phyloP scores from a whole-genome alignment of 164 flowering plant genomes.

The Annona squamosa region DNA sequence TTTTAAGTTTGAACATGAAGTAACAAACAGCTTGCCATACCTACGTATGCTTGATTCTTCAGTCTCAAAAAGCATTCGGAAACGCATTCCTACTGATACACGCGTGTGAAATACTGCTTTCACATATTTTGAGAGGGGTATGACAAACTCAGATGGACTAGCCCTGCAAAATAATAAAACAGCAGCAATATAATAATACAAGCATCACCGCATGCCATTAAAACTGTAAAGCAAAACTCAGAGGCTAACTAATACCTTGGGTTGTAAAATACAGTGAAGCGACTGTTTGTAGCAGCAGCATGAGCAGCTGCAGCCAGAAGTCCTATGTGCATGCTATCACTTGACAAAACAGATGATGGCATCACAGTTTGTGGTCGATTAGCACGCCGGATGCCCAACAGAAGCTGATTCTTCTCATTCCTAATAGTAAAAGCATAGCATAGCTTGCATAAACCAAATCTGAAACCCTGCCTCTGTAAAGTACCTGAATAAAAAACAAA shows the following conservation, averaged over 20 bases:
- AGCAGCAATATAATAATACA: background rate
- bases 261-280: constrained; percentile 75
- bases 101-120: constrained; percentile 87
- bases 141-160: constrained; percentile 86
- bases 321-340: constrained; percentile 92
- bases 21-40: constrained; percentile 21
- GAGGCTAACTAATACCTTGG: constrained; percentile 45
- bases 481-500: background rate
- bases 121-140: constrained; percentile 65
- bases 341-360: constrained; percentile 87
- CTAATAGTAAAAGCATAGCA: constrained; percentile 20
- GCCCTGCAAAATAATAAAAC: constrained; percentile 41
- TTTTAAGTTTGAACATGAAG: too few relatives aligned
- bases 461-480: background rate
- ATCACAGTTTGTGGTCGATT: constrained; percentile 78
- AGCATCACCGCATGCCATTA: background rate
- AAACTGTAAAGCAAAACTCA: background rate
- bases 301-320: constrained; percentile 94
- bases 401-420: constrained; percentile 85
- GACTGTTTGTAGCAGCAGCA: constrained; percentile 85
- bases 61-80: constrained; percentile 87
- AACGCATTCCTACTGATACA: constrained; percentile 89
- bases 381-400: constrained; percentile 84
- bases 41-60: constrained; percentile 91
- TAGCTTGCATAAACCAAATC: background rate